Evolutionary conservation across 2,329 filamentous ascomycete genomes (phyloP), one percentile per base, ranked within the genome.

Genomic region (Talaromyces marneffei): DNA sequence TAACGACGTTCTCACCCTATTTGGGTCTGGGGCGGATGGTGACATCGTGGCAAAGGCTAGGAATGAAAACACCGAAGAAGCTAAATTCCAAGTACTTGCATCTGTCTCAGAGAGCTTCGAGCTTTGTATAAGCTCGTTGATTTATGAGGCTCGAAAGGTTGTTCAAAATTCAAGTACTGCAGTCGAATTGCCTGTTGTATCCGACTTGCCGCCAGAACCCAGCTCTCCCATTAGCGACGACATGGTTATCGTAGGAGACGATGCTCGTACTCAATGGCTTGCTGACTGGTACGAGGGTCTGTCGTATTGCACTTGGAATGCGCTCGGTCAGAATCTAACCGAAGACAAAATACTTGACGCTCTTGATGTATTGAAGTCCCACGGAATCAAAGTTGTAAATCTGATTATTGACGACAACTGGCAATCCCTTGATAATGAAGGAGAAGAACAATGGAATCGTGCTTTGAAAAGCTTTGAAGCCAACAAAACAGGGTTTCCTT

Each of bases 381-480:
- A 89, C 60, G 83, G 87, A 0, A 90, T 99, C 69, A 86, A 88
- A 44, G 82, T 97, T 50, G 87, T 86, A 0, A 96, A 87, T 69
- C 80, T 99, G 2, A 96, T 97, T 64, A 96, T 99, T 64, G 94
- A 99, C 68, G 94, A 99, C 71, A 96, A 95, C 68, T 99, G 94
- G 94, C 92, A 96, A 74, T 85, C 88, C 8, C 82, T 96, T 6
- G 83, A 87, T 27, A 78, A 79, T 29, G 77, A 82, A 64, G 82
- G 80, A 3, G 75, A 80, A 14, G 79, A 74, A 1, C 82, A 84
- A 65, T 82, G 81, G 65, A 70, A 76, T 39, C 75, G 82, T 14
- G 80, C 80, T 14, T 96, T 90, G 91, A 84, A 85, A 9, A 84
- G 88, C 7, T 97, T 99, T 65, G 92, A 97, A 71, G 94, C 93